Percentiles rank a stretch among this genome's conserved stretches.
Evolutionary conservation across 495 filamentous ascomycete species (phyloP).

Genomic region (Staphylotrichum tortipilum): DNA sequence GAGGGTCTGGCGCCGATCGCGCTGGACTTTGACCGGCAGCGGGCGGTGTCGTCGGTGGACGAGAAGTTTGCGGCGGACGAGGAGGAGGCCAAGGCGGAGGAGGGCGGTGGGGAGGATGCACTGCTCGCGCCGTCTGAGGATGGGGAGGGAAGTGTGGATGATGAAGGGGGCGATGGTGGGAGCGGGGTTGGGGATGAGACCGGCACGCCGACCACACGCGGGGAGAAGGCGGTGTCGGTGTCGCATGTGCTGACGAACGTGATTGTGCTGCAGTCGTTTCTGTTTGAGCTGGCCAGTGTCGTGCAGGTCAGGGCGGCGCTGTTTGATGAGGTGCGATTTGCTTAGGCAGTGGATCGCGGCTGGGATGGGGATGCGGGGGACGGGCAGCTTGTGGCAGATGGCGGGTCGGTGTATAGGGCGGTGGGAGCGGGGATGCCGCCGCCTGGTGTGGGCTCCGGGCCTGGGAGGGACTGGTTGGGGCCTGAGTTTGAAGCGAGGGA

Average conservation of each 20-base stretch:
- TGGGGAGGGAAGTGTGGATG: constrained; percentile 26
- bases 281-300: constrained; percentile 79
- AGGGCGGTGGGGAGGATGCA: constrained; percentile 18
- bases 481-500: background rate
- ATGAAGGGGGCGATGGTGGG: background rate
- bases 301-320: constrained; percentile 77
- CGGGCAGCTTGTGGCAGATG: too few relatives aligned
- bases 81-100: constrained; percentile 17
- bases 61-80: constrained; percentile 17
- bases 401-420: background rate
- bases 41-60: constrained; percentile 13
- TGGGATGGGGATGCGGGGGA: background rate
- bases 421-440: background rate
- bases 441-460: background rate
- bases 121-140: constrained; percentile 31
- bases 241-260: constrained; percentile 81
- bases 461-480: constrained; percentile 2
- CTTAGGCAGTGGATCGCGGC: constrained; percentile 18
- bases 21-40: constrained; percentile 29
- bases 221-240: constrained; percentile 55
- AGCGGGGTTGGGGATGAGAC: constrained; percentile 13
- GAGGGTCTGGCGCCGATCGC: constrained; percentile 28
- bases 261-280: constrained; percentile 70
- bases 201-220: constrained; percentile 2
- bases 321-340: constrained; percentile 77